Conservation (phyloP, 441 rosid species). For the Biscutella auriculata region DNA sequence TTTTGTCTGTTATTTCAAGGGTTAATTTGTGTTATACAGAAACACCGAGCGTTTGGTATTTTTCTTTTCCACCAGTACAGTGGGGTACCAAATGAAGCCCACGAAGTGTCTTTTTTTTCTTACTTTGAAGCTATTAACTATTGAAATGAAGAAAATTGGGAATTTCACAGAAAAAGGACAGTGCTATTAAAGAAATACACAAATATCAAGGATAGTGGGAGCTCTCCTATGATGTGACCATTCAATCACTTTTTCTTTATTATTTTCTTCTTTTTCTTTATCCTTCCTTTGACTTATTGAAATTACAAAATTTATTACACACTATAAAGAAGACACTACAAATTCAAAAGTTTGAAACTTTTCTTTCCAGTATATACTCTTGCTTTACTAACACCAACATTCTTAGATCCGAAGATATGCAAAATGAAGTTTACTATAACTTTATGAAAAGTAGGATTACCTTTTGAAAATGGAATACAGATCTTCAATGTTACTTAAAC, state of each 20-base stretch:
- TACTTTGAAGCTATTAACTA: background rate
- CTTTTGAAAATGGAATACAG: background rate
- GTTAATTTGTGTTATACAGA: background rate
- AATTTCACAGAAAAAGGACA: constrained; percentile 11
- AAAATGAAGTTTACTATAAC: background rate
- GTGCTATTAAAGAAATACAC: constrained; percentile 6
- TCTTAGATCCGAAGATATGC: constrained; percentile 7
- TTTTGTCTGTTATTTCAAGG: background rate
- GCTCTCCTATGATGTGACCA: constrained; percentile 11
- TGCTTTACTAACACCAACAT: background rate
- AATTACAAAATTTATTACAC: background rate
- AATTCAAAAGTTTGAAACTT: background rate
- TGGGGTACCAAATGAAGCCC: background rate
- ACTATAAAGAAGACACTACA: background rate
- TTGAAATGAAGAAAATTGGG: background rate
- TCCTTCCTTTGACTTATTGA: constrained; percentile 12
- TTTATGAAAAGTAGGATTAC: background rate
- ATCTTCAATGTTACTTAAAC: background rate
- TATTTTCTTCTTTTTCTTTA: background rate
- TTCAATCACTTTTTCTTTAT: constrained; percentile 12
- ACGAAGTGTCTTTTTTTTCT: background rate
- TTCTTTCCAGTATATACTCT: background rate
- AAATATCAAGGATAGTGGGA: constrained; percentile 25
- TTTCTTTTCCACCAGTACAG: background rate
- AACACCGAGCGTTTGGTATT: background rate